phyloP scores from a whole-genome alignment of 148 eudicot species.

The Polygonum maritimum region DNA sequence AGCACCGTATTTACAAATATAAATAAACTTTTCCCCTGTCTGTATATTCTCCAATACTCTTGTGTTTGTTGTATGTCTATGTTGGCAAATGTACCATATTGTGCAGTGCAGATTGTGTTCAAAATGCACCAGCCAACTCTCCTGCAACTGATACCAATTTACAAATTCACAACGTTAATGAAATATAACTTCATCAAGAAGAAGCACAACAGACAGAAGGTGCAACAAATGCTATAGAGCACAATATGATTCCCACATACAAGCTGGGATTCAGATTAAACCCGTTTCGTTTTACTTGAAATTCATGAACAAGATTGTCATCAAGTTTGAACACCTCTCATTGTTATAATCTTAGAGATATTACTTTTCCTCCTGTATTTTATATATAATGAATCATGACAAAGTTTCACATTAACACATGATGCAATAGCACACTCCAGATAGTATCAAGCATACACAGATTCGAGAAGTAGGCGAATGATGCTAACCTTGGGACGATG shows the following conservation, averaged over 20 bases:
- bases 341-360: background rate
- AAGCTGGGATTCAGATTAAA: background rate
- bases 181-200: background rate
- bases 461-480: background rate
- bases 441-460: background rate
- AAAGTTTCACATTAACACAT: background rate
- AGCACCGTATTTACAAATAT: background rate
- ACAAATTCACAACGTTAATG: background rate
- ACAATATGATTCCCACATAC: background rate
- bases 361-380: background rate
- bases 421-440: background rate
- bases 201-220: background rate
- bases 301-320: background rate
- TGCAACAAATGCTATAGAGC: background rate
- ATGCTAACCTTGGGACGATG: conserved; percentile 65
- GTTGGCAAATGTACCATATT: background rate
- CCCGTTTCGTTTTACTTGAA: background rate
- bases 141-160: conserved; percentile 6
- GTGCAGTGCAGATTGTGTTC: background rate
- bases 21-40: background rate
- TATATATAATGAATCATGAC: background rate
- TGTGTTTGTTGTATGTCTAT: background rate
- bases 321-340: background rate
- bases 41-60: background rate
- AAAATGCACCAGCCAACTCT: background rate